Percentiles rank a stretch among this genome's conserved stretches.
Conservation (phyloP, 768 basidiomycete genomes). For the Amanita subjunquillea region DNA sequence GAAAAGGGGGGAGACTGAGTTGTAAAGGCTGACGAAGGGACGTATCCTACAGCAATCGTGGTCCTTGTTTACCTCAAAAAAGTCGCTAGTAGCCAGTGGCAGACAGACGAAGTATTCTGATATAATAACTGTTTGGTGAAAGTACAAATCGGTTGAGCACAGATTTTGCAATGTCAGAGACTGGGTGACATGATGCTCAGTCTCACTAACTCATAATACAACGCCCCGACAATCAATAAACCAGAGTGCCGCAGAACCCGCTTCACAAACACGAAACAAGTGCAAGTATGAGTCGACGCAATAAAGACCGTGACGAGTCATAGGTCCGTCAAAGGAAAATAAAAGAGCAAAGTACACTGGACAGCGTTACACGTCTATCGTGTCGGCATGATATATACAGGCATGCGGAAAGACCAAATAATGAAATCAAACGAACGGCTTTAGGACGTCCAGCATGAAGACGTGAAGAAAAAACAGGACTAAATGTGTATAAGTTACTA, state of each 20-base stretch:
- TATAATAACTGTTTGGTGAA: not conserved
- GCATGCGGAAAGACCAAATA: constrained; percentile 3
- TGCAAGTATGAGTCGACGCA: too few relatives aligned
- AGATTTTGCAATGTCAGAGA: too few relatives aligned
- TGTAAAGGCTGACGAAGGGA: not conserved
- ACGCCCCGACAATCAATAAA: too few relatives aligned
- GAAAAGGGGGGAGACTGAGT: too few relatives aligned
- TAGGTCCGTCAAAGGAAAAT: not conserved
- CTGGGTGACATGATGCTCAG: too few relatives aligned
- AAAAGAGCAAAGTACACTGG: not conserved
- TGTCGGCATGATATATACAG: not conserved
- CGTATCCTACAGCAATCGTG: constrained; percentile 1
- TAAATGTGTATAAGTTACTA: not conserved
- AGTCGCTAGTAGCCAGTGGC: not conserved
- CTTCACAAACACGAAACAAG: too few relatives aligned
- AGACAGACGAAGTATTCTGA: not conserved
- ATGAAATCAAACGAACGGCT: not conserved
- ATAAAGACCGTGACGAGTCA: too few relatives aligned
- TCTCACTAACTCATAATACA: too few relatives aligned
- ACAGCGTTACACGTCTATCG: not conserved
- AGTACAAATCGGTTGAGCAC: too few relatives aligned
- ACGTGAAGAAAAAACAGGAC: not conserved
- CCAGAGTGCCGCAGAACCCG: too few relatives aligned
- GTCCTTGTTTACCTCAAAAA: constrained; percentile 1
- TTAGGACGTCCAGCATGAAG: not conserved